phyloP scores from a whole-genome alignment of 805 yeast genomes.

The Dipodascopsis uninucleata region DNA sequence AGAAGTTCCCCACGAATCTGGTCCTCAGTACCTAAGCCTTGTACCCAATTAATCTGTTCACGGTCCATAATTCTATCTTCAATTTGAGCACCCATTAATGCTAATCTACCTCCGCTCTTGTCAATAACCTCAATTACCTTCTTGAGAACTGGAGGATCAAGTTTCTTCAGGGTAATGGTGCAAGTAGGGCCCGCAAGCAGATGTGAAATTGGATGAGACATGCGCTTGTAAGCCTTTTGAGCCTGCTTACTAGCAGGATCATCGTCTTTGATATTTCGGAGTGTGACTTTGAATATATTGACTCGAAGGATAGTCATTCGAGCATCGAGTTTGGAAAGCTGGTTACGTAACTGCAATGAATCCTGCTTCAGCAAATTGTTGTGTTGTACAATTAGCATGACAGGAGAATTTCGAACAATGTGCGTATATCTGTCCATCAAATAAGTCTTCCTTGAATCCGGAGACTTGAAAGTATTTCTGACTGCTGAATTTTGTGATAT shows the following conservation, averaged over 20 bases:
- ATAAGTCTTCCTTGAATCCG: constrained; percentile 77
- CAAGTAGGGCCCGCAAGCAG: constrained; percentile 85
- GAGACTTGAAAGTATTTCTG: constrained; percentile 56
- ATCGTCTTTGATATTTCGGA: constrained; percentile 60
- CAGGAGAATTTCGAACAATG: constrained; percentile 61
- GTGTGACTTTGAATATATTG: constrained; percentile 66
- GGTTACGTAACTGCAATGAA: constrained; percentile 57
- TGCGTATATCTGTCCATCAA: constrained; percentile 75
- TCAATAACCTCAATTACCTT: constrained; percentile 59
- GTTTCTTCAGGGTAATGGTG: constrained; percentile 59
- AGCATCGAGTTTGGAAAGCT: constrained; percentile 64
- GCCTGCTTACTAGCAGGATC: constrained; percentile 73
- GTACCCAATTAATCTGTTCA: constrained; percentile 55
- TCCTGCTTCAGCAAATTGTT: constrained; percentile 73
- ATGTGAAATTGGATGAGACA: constrained; percentile 63
- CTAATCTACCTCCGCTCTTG: constrained; percentile 64
- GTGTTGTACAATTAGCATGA: constrained; percentile 78
- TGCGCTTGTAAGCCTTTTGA: constrained; percentile 35
- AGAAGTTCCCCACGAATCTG: constrained; percentile 77
- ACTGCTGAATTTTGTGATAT: neutral
- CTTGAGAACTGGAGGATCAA: constrained; percentile 68
- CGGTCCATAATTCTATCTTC: constrained; percentile 57
- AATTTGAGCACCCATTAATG: constrained; percentile 80
- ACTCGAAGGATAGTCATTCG: constrained; percentile 65
- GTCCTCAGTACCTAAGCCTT: constrained; percentile 66